Base-by-base conservation (phyloP, 805 yeast species). In the Ascoidea asiatica region DNA sequence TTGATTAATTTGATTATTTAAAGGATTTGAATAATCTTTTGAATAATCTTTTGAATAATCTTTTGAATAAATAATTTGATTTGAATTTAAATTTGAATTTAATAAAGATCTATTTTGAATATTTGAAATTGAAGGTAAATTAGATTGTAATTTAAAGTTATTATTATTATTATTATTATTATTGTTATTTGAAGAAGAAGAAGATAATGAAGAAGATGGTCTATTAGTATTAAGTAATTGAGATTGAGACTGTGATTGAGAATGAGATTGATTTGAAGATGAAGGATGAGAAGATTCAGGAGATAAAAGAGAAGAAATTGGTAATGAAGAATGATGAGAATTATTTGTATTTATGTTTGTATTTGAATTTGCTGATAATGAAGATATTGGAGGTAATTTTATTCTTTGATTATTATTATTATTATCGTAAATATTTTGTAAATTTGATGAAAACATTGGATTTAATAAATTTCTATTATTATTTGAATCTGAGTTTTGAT, bases 331-430 rank as follows among this genome's bases (percentile, higher is more conserved):
- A 6, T 23, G 33, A 23, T 23, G 33, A 7, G n/a, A n/a, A n/a
- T n/a, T n/a, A n/a, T n/a, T n/a, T n/a, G n/a, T n/a, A n/a, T n/a
- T n/a, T n/a, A n/a, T n/a, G n/a, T n/a, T n/a, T n/a, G n/a, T n/a
- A n/a, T n/a, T n/a, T n/a, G n/a, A n/a, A 6, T 45, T 41, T 13
- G 55, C 11, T 23, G 33, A 23, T 23, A 23, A 52, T 41, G 66
- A 63, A 0, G 70, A 65, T 15, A 66, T 62, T 0, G 70, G 69
- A 8, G 72, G 70, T 8, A 66, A 51, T 38, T 64, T 57, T 19
- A 65, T 58, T 2, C 53, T 53, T 19, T 39, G 42, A 15, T n/a
- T 23, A 17, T 19, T 8, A n/a, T n/a, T n/a, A n/a, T n/a, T n/a
- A n/a, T n/a, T n/a, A n/a, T n/a, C n/a, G n/a, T n/a, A n/a, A n/a